Percentiles rank a stretch among this genome's conserved stretches.
Conservation (phyloP, 1,284 basidiomycete species). For the Microbotryum intermedium region DNA sequence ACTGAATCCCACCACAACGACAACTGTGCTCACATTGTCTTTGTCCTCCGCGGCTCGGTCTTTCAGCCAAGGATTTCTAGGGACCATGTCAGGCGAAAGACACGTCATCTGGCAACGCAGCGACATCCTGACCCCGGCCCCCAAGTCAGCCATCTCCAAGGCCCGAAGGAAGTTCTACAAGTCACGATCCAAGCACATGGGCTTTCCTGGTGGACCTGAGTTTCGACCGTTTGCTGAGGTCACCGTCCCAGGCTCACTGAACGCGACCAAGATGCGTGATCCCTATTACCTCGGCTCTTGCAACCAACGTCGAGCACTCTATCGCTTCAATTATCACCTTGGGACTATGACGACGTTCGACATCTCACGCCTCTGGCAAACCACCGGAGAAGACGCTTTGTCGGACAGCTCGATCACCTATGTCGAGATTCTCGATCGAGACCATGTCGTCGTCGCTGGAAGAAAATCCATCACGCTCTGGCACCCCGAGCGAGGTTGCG, state of each 20-base stretch:
- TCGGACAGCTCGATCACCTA: not conserved
- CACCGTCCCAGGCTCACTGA: not conserved
- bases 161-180: not conserved
- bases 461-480: not conserved
- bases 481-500: not conserved
- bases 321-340: not conserved
- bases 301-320: not conserved
- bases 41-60: not conserved
- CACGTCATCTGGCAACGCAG: conserved; percentile 1
- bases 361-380: not conserved
- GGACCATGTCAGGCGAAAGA: not conserved
- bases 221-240: not conserved
- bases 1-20: not conserved
- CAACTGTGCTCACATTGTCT: not conserved
- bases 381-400: not conserved
- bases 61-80: not conserved
- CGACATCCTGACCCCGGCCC: not conserved
- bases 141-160: not conserved
- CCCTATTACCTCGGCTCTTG: not conserved
- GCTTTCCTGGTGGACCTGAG: no score
- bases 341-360: not conserved
- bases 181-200: no score
- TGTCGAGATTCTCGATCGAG: not conserved
- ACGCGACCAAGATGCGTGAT: not conserved
- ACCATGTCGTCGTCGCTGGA: not conserved